Conservation (phyloP, 2,329 filamentous ascomycete species). For the Metarhizium humberi region DNA sequence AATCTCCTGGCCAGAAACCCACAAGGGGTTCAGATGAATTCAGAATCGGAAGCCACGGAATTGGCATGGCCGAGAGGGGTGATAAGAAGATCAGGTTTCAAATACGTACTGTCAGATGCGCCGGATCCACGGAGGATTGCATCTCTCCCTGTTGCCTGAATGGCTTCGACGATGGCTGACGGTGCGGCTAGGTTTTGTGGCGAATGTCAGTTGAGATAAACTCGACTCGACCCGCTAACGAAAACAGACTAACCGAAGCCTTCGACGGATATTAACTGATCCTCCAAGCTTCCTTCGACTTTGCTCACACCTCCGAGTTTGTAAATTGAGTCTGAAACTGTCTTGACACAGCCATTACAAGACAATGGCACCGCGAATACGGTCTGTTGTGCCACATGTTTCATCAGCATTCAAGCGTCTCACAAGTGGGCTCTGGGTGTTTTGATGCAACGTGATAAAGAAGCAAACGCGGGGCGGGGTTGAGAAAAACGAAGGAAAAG, state of each 20-base stretch:
- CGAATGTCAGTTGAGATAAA: not conserved
- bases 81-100: not conserved
- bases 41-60: not conserved
- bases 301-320: slow-evolving; percentile 72
- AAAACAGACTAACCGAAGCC: slow-evolving; percentile 54
- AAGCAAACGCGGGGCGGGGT: too few species aligned
- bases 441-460: slow-evolving; percentile 7
- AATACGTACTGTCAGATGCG: slow-evolving; percentile 64
- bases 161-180: slow-evolving; percentile 79
- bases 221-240: not conserved
- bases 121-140: slow-evolving; percentile 89
- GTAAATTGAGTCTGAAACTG: slow-evolving; percentile 70
- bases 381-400: slow-evolving; percentile 48
- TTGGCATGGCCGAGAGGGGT: not conserved
- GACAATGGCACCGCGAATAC: slow-evolving; percentile 91
- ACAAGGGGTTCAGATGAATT: not conserved
- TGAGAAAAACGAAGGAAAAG: not conserved
- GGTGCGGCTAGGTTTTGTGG: slow-evolving; percentile 54
- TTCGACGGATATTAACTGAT: slow-evolving; percentile 76
- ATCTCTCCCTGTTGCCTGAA: slow-evolving; percentile 84
- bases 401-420: slow-evolving; percentile 20
- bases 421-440: slow-evolving; percentile 2
- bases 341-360: slow-evolving; percentile 81
- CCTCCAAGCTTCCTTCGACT: slow-evolving; percentile 70
- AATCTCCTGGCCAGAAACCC: not conserved